Percentiles rank a stretch among this genome's conserved stretches.
These are phyloP conservation scores for Taxillus chinensis DNA, from an alignment of 164 flowering plant species.

Conservation along the genomic window DNA sequence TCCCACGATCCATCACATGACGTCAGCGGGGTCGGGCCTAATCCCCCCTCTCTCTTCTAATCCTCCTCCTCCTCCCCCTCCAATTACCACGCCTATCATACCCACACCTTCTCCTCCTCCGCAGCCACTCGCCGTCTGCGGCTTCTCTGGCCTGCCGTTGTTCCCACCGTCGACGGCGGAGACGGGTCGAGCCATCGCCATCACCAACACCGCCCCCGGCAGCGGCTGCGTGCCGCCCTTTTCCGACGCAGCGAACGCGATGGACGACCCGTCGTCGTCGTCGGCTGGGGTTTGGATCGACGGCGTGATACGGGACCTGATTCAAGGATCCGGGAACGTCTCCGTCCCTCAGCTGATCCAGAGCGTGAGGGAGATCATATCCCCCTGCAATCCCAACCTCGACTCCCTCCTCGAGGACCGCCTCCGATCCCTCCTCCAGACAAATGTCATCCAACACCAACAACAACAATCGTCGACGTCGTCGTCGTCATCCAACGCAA, in stretches of 20 bases:
- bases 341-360: constrained; percentile 86
- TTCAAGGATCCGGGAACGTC: constrained; percentile 46
- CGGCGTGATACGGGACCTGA: constrained; percentile 70
- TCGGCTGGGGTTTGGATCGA: constrained; percentile 78
- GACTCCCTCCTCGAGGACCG: constrained; percentile 68
- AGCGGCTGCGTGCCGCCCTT: too few species aligned
- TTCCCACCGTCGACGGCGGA: constrained; percentile 44
- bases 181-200: too few species aligned
- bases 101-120: not conserved
- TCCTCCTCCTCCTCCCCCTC: not conserved
- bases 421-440: constrained; percentile 54
- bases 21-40: constrained; percentile 22
- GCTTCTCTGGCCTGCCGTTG: constrained; percentile 76
- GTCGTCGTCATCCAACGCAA: too few species aligned
- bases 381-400: constrained; percentile 82
- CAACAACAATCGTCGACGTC: too few species aligned
- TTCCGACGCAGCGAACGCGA: too few species aligned
- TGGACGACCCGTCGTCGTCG: not conserved
- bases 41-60: not conserved
- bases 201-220: too few species aligned
- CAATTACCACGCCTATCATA: constrained; percentile 1
- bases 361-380: constrained; percentile 84
- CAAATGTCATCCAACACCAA: constrained; percentile 6
- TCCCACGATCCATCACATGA: constrained; percentile 18
- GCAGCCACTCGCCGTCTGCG: constrained; percentile 51